Evolutionary conservation across 2,329 filamentous ascomycete species (phyloP), one percentile per base, ranked within the genome.

Genomic region (Eurotiales sp.): DNA sequence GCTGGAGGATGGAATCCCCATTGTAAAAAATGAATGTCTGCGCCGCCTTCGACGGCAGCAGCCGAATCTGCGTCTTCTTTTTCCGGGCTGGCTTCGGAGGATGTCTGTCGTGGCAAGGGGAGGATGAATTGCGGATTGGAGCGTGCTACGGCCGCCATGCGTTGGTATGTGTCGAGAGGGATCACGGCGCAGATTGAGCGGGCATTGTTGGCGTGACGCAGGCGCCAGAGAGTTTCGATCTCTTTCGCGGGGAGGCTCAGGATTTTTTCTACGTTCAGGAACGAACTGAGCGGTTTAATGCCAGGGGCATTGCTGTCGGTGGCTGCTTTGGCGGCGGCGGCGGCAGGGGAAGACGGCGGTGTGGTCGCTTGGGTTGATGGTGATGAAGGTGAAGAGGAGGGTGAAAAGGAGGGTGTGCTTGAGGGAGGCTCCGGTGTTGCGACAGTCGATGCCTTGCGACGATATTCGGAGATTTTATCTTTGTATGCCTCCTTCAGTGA

Each of bases 21-120:
- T 72, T 99, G 92, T 56, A 99, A 72, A 70, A 95, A 96, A 72
- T 99, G 93, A 41, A 99, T 90, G 70, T 97, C 93, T 42, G 90
- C 89, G 46, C 88, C 89, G 43, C 62, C 64, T 17, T 61, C 70
- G 39, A 56, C 66, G 54, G 58, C 60, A 29, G 56, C 49, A 2
- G n/a, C n/a, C n/a, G 59, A 57, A 4, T 56, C 56, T 3, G 56
- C 52, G 5, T 56, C 58, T 42, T 73, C 30, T 11, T 43, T 15
- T 30, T 44, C 29, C 6, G 19, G n/a, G 15, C 45, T 29, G 23
- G 29, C 14, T 52, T 52, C 14, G 60, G 58, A 17, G 56, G 69
- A 46, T 58, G 56, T 67, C 75, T 59, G 58, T 66, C 76, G 70
- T 81, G 88, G 58, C 6, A 97, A 80, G 0, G 93, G 93, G 1